Evolutionary conservation across 768 basidiomycete genomes (phyloP), one percentile per base, ranked within the genome.

Genomic region (Termitomyces sp.): DNA sequence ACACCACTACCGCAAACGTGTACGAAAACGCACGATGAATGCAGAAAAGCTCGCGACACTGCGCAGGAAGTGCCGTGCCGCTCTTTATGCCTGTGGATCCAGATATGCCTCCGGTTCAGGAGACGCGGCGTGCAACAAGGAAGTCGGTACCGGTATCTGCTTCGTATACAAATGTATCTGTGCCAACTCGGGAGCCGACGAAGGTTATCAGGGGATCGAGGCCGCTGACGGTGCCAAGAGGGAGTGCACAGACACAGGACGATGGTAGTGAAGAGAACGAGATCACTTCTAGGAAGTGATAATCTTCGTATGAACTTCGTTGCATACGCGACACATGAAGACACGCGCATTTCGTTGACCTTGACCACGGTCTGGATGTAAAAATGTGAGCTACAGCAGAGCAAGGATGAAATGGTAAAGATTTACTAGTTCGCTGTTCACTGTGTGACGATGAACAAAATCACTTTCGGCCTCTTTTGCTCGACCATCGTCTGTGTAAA

Each of bases 1-100:
- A 46, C 69, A 68, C 10, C 72, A 71, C 48, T 68, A 69, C 34
- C 67, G 71, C 17, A 72, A 68, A 56, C 62, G 68, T 11, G 57
- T 59, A 36, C 53, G 64, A 34, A 68, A 71, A 49, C 61, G 67
- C 50, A 56, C 53, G 17, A 60, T 40, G 3, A 62, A 71, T 25
- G 51, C 65, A 2, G 67, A 68, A 60, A 69, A 68, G 53, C 62
- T 66, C 14, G 29, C 60, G 9, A 59, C 63, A 5, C 56, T 68
- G 29, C 62, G 61, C 47, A 63, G 63, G 5, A 15, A 63, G 48
- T 15, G 66, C 71, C 32, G 51, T 66, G 4, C 67, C 69, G 4
- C 32, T 65, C 17, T 73, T 70, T 58, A 66, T 67, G 66, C 64
- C 69, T 14, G 45, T 50, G 36, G 62, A 66, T 57, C 29, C 58